Conservation (phyloP, 1,139 yeast species). For the Suhomyces atakaporum region DNA sequence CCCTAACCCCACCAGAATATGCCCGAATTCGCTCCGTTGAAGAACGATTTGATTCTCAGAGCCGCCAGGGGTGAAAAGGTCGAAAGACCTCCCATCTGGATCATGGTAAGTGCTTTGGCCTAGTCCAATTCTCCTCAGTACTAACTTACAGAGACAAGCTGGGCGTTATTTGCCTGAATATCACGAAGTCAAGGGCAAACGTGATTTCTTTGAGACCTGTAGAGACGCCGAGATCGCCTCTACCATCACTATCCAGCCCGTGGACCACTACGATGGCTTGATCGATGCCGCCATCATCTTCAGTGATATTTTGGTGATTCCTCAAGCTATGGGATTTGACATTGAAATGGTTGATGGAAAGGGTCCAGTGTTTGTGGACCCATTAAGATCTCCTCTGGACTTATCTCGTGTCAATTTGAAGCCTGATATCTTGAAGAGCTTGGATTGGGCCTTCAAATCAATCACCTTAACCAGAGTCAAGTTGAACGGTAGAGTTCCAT, state of each 20-base stretch:
- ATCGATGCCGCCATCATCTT: conserved; percentile 97
- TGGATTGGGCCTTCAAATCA: conserved; percentile 94
- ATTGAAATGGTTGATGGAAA: conserved; percentile 93
- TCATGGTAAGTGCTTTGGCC: conserved; percentile 63
- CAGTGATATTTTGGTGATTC: conserved; percentile 91
- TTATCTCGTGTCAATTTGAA: conserved; percentile 57
- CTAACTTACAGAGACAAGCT: conserved; percentile 62
- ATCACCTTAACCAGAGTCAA: conserved; percentile 84
- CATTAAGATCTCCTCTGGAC: conserved; percentile 75
- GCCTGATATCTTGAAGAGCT: conserved; percentile 71
- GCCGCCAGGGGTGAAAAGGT: conserved; percentile 85
- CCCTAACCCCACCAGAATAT: conserved; percentile 16
- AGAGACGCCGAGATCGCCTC: conserved; percentile 92
- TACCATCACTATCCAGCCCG: conserved; percentile 92
- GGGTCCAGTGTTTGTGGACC: conserved; percentile 92
- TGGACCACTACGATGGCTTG: conserved; percentile 83
- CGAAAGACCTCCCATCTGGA: conserved; percentile 98
- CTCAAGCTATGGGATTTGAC: conserved; percentile 97
- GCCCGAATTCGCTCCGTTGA: conserved; percentile 62
- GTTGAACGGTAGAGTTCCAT: conserved; percentile 86
- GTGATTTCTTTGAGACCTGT: conserved; percentile 92
- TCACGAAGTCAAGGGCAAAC: conserved; percentile 81
- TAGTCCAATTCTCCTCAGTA: conserved; percentile 1
- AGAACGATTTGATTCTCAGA: conserved; percentile 86
- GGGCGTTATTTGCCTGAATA: conserved; percentile 91